Evolutionary conservation across 306 rosid species (phyloP), one percentile per base, ranked within the genome.

Genomic region (Dryas octopetala): DNA sequence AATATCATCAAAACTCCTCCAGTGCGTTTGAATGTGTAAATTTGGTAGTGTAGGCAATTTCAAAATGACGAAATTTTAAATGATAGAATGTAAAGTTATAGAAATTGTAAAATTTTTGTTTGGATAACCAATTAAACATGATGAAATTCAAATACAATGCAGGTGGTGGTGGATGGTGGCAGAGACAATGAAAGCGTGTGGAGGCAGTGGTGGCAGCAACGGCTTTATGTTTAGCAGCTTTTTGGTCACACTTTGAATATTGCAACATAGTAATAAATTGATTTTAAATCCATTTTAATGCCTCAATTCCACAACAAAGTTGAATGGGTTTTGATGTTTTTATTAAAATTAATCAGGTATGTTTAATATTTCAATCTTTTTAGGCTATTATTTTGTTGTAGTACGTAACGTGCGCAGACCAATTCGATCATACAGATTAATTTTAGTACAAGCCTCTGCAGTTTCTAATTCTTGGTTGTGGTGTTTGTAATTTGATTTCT

Each of bases 381-480:
- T 73, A 52, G 84, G 60, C 50, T 23, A 41, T 66, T 65, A 5
- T 63, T 72, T 17, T 59, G 58, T 75, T 55, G 10, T 16, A 81
- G 82, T 70, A 19, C 19, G 19, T 19, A 19, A n/a, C 48, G 38
- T 28, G 32, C 32, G 81, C 83, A 23, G 83, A 19, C 88, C n/a
- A 77, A 80, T 69, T 19, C 19, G 19, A 19, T 80, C 89, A 72
- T 87, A 85, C 83, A 6, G 16, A 3, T 58, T 41, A 7, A 7
- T 23, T 75, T 49, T 61, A 53, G 47, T 38, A 9, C 40, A 66
- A 2, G 8, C 16, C 40, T 47, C 51, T 63, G 43, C 3, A 23
- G 15, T 48, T 49, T 47, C 41, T 47, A 28, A 4, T 48, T 54
- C 12, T 49, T 48, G n/a, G 46, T 45, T 43, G n/a, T 54, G 66